phyloP scores from a whole-genome alignment of 2,329 filamentous ascomycete species.

The Coleophoma eucalyptorum region DNA sequence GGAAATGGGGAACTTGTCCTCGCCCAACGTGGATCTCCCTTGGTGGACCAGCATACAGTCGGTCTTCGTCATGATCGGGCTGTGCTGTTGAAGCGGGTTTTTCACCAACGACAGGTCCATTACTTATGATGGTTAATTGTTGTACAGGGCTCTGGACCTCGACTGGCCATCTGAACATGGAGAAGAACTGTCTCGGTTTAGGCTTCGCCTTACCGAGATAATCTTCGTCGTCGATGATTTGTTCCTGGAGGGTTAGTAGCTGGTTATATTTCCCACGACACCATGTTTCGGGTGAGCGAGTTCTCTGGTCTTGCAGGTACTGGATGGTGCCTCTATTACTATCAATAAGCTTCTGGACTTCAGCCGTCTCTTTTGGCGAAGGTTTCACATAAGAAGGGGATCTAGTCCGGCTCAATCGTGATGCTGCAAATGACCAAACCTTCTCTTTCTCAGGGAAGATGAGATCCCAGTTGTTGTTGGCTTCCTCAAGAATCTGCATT shows the following conservation, averaged over 20 bases:
- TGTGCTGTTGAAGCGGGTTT: conserved; percentile 1
- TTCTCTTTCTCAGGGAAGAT: conserved; percentile 20
- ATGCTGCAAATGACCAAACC: conserved; percentile 22
- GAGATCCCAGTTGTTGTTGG: conserved; percentile 22
- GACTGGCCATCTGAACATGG: conserved; percentile 16
- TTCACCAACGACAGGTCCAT: conserved; percentile 8
- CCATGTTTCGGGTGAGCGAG: neutral
- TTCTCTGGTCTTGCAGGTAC: neutral
- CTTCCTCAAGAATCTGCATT: conserved; percentile 21
- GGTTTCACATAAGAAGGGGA: neutral
- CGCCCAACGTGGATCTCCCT: conserved; percentile 6
- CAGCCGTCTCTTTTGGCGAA: neutral
- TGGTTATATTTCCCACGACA: neutral
- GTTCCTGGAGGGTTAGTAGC: neutral
- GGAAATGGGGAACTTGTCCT: conserved; percentile 14
- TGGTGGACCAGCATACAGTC: neutral
- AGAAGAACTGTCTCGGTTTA: conserved; percentile 13
- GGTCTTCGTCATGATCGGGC: neutral
- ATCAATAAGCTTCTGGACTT: neutral
- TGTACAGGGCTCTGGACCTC: conserved; percentile 12
- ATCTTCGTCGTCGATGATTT: neutral
- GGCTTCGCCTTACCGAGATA: neutral
- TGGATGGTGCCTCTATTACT: neutral
- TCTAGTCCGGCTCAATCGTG: neutral
- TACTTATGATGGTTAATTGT: conserved; percentile 9